Evolutionary conservation across 805 yeast species (phyloP), one percentile per base, ranked within the genome.

Genomic region (Isabelozyma rhagii): DNA sequence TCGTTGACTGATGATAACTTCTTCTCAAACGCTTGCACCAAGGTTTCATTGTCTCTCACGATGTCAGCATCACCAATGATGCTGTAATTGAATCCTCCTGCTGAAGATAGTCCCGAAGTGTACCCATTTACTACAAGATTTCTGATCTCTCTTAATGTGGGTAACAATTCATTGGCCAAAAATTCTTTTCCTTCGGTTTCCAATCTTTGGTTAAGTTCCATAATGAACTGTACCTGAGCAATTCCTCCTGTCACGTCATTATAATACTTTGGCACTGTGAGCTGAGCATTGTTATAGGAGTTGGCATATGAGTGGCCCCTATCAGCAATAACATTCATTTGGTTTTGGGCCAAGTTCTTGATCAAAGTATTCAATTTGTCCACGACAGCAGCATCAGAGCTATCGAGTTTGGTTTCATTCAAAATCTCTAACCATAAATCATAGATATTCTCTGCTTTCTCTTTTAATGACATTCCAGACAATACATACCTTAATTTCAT

Each of bases 251-350:
- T 66, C 8, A 71, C 60, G 59, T 93, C 96, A 47, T 75, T 74
- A 15, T 91, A 74, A 5, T 82, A 75, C 47, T 81, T 82, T 15
- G 83, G 75, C 1, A 79, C 70, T 1, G 90, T 82, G 3, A 90
- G 66, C 28, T 80, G 77, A 0, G 96, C 78, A 21, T 81, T 74
- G 2, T 96, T 84, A 58, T 73, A 80, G 5, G 83, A 74, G 56
- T 83, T 78, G 2, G 98, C 97, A 67, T 80, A 92, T 1, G 85
- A 72, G 62, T 94, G 97, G 0, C 99, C 99, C 49, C 87, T 75
- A 50, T 92, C 94, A 8, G 97, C 92, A 46, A 94, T 82, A 6
- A 80, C 74, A 59, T 92, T 84, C 50, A 89, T 72, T 60, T 89
- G 88, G 57, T 89, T 92, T 34, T 91, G 84, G 0, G 88, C 86